Percentiles rank a stretch among this genome's conserved stretches.
These are phyloP conservation scores for Lumnitzera littorea DNA, from an alignment of 345 rosid genomes.

Conservation along the genomic window DNA sequence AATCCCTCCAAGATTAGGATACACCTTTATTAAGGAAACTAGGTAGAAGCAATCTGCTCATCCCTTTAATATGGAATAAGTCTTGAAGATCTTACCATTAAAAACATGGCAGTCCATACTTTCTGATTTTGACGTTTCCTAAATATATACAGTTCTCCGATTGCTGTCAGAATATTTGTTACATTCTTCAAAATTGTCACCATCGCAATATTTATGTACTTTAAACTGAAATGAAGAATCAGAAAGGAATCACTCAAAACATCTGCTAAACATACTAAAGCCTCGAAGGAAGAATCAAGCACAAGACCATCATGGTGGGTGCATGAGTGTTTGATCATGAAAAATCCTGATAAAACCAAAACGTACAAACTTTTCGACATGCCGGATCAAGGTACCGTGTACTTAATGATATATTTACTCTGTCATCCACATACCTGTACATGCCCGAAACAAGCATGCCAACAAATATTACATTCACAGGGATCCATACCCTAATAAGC, in stretches of 20 bases:
- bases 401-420: neutral
- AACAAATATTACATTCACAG: constrained; percentile 83
- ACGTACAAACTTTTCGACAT: neutral
- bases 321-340: neutral
- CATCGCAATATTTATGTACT: constrained; percentile 88
- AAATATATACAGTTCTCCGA: constrained; percentile 79
- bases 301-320: neutral
- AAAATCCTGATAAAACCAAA: neutral
- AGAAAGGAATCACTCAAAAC: constrained; percentile 1
- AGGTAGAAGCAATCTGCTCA: too few species aligned
- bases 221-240: constrained; percentile 58
- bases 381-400: too few species aligned
- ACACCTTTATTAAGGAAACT: too few species aligned
- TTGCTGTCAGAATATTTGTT: constrained; percentile 82
- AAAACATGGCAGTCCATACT: constrained; percentile 90
- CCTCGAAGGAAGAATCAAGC: too few species aligned
- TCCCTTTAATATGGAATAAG: neutral
- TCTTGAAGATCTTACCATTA: constrained; percentile 48
- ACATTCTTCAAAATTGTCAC: constrained; percentile 93
- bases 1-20: too few species aligned
- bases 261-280: too few species aligned
- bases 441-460: constrained; percentile 95
- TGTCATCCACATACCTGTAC: constrained; percentile 57
- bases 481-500: constrained; percentile 72
- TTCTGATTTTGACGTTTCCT: constrained; percentile 79